Base-by-base conservation (phyloP, 495 filamentous ascomycete genomes). In the Tuber microsphaerosporum region DNA sequence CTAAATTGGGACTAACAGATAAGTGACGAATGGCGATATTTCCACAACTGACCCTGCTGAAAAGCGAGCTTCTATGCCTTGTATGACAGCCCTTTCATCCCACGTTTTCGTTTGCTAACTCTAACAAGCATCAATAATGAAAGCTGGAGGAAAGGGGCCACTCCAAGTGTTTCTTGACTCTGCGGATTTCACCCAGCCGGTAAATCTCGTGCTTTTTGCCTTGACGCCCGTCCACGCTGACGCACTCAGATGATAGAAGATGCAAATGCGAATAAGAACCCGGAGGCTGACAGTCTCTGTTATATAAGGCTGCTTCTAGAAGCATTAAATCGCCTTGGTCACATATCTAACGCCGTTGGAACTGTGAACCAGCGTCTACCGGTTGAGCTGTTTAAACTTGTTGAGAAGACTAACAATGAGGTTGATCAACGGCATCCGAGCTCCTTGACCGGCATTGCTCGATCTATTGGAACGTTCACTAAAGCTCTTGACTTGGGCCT, bases 381-480 rank as follows among this genome's bases (percentile, higher is more conserved):
- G 0, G 92, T 98, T 41, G 96, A 99, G 83, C 86, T 99, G 3
- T 97, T 97, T 84, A 87, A 89, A 12, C 92, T 98, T 9, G 95
- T 98, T 43, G 96, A 97, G 81, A 94, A 94, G 81, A 96, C 94
- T 14, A 97, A 97, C 82, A 90, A 89, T 46, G 95, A 99, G 82
- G 90, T 98, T 74, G 93, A 97, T 81, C 90, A 93, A 81, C 91
- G 93, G 73, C 94, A 98, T 81, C 94, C 93, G 42, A 91, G 88
- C 76, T 89, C 88, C 41, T 82, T 92, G 73, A 85, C 90, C 42
- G 74, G 74, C 20, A 72, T 81, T 45, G 71, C 71, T 20, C 74
- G 74, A 45, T 74, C 79, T 51, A 61, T 73, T 41, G 87, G 88
- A 43, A 85, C 86, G 72, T 89, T 90, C 76, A 90, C 88, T 14